These are phyloP conservation scores for Leishmania tarentolae DNA, from an alignment of 208 protist species.

Conservation along the genomic window DNA sequence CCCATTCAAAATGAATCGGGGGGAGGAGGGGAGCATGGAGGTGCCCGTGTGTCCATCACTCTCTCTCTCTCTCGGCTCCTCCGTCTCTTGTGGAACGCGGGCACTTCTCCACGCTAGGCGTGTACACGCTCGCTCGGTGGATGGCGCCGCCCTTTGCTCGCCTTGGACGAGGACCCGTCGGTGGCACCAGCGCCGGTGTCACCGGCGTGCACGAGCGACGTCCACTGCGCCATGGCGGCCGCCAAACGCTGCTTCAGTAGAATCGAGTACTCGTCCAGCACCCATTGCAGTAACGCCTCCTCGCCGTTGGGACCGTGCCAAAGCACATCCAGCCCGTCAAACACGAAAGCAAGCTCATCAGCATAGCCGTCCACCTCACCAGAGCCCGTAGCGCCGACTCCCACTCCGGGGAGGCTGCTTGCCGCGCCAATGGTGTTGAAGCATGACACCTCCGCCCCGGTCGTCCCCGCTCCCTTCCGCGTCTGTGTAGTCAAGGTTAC, in stretches of 20 bases:
- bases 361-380: not conserved
- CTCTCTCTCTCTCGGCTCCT: not conserved
- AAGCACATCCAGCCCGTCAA: slow-evolving; percentile 58
- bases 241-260: slow-evolving; percentile 34
- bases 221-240: slow-evolving; percentile 18
- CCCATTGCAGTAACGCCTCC: slow-evolving; percentile 46
- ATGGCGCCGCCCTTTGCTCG: not conserved
- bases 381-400: not conserved
- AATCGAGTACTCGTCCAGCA: slow-evolving; percentile 48
- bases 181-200: not conserved
- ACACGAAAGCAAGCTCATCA: slow-evolving; percentile 9
- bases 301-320: slow-evolving; percentile 49
- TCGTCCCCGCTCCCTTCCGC: slow-evolving; percentile 1
- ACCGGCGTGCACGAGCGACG: slow-evolving; percentile 9
- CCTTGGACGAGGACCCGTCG: slow-evolving; percentile 11
- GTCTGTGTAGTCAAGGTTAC: slow-evolving; percentile 3
- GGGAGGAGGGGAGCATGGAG: not conserved
- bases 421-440: not conserved
- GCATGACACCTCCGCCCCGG: not conserved
- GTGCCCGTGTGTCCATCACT: not conserved
- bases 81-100: not conserved
- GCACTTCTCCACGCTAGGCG: not conserved
- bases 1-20: not conserved
- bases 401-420: not conserved
- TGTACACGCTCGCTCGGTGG: not conserved